These are phyloP conservation scores for Talaromyces proteolyticus DNA, from an alignment of 495 filamentous ascomycete species.

Conservation along the genomic window DNA sequence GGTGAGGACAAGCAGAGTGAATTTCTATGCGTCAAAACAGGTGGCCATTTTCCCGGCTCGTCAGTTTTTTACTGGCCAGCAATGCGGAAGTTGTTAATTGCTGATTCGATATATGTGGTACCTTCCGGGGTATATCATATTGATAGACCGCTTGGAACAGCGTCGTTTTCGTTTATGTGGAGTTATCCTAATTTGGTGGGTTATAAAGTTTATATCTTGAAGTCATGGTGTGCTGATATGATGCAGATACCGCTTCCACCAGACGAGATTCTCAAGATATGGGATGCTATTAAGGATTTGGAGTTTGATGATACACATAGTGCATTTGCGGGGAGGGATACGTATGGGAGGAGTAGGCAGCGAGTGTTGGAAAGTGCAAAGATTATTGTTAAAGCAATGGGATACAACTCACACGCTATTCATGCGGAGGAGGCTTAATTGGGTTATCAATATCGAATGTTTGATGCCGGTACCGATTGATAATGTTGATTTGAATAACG, in stretches of 20 bases:
- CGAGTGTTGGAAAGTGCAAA: conserved; percentile 70
- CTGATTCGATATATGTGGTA: conserved; percentile 64
- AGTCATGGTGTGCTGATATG: not conserved
- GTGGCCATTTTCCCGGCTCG: conserved; percentile 72
- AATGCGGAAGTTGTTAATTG: conserved; percentile 51
- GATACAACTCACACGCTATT: conserved; percentile 39
- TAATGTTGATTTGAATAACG: not conserved
- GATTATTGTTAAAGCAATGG: conserved; percentile 57
- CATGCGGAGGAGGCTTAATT: conserved; percentile 11
- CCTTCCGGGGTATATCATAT: conserved; percentile 50
- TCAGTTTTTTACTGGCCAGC: conserved; percentile 52
- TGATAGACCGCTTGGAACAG: conserved; percentile 52
- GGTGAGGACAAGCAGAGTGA: conserved; percentile 37
- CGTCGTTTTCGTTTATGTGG: conserved; percentile 70
- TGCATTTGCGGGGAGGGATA: conserved; percentile 55
- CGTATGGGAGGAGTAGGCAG: conserved; percentile 50
- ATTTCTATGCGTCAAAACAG: conserved; percentile 58
- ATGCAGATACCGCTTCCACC: conserved; percentile 52
- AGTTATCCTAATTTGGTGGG: conserved; percentile 69
- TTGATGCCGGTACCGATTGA: no score
- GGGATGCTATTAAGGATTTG: conserved; percentile 38
- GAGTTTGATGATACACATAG: conserved; percentile 62
- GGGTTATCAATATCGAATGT: not conserved
- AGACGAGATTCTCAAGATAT: conserved; percentile 34
- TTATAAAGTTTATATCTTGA: conserved; percentile 3